Conservation (phyloP, 371 early-diverging fungal genomes). For the Mucor mucedo region DNA sequence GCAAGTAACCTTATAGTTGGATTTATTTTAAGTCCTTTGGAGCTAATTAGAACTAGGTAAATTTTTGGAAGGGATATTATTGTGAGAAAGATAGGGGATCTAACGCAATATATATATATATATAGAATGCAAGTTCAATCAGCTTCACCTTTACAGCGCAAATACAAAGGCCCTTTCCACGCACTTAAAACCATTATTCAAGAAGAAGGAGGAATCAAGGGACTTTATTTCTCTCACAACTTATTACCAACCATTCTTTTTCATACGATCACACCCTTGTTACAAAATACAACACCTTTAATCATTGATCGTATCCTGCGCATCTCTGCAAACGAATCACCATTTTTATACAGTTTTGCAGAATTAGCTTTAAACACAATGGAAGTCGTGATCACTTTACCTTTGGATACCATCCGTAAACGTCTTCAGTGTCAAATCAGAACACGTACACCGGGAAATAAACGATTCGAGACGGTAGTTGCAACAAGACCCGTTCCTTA, state of each 20-base stretch:
- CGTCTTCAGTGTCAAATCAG: slow-evolving; percentile 84
- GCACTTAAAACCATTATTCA: slow-evolving; percentile 72
- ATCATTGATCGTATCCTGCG: slow-evolving; percentile 75
- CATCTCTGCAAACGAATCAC: slow-evolving; percentile 68
- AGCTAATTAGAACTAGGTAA: slow-evolving; percentile 77
- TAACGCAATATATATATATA: not conserved
- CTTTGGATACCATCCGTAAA: slow-evolving; percentile 88
- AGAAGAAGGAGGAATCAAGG: slow-evolving; percentile 82
- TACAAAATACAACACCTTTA: slow-evolving; percentile 71
- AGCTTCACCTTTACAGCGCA: slow-evolving; percentile 68
- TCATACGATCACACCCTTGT: slow-evolving; percentile 75
- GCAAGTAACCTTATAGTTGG: slow-evolving; percentile 74
- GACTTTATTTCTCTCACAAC: slow-evolving; percentile 73
- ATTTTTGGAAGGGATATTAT: not conserved
- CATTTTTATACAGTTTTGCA: slow-evolving; percentile 67
- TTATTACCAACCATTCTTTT: slow-evolving; percentile 78
- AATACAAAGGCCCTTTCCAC: slow-evolving; percentile 81
- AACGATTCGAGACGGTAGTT: slow-evolving; percentile 78
- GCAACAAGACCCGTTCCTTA: slow-evolving; percentile 82
- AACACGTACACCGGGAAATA: slow-evolving; percentile 54
- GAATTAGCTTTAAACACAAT: slow-evolving; percentile 74
- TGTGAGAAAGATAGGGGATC: not conserved
- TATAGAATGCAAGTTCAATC: slow-evolving; percentile 73
- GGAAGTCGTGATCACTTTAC: slow-evolving; percentile 79
- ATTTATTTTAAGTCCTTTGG: slow-evolving; percentile 78